phyloP scores from a whole-genome alignment of 768 basidiomycete species.

The Agaricus blazei region DNA sequence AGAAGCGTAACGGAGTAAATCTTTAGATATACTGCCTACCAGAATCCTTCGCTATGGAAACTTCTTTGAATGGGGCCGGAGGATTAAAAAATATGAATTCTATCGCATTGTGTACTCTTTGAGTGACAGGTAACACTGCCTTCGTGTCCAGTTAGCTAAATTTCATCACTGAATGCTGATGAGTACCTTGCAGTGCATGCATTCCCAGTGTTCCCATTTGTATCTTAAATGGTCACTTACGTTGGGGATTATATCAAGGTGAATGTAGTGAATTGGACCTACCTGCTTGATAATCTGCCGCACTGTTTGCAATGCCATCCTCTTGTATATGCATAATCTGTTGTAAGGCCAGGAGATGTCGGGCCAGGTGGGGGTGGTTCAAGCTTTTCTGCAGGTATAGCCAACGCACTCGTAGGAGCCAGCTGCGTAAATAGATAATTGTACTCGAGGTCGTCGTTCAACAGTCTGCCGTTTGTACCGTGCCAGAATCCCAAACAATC shows the following conservation, averaged over 20 bases:
- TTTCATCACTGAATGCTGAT: neutral
- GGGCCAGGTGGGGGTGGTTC: neutral
- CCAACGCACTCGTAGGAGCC: constrained; percentile 21
- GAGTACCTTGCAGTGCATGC: constrained; percentile 51
- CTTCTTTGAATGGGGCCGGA: constrained; percentile 25
- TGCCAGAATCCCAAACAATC: constrained; percentile 55
- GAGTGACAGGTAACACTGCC: constrained; percentile 16
- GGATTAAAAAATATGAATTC: constrained; percentile 30
- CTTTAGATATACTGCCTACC: constrained; percentile 17
- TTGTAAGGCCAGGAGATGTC: constrained; percentile 32
- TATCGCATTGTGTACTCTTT: constrained; percentile 26
- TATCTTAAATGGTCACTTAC: constrained; percentile 33
- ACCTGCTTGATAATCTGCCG: constrained; percentile 75
- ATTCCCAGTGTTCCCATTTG: constrained; percentile 76
- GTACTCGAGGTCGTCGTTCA: constrained; percentile 40
- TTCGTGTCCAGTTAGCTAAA: neutral
- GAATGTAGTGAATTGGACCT: constrained; percentile 11
- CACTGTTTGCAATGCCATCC: constrained; percentile 69
- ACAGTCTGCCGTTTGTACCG: constrained; percentile 15
- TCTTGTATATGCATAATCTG: constrained; percentile 50
- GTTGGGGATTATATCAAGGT: constrained; percentile 1
- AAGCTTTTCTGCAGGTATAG: constrained; percentile 1
- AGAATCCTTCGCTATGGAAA: constrained; percentile 25
- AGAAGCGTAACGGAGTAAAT: neutral
- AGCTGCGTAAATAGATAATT: constrained; percentile 38